Evolutionary conservation across 2,329 filamentous ascomycete genomes (phyloP).

Genomic region (Mollisiaceae sp.): DNA sequence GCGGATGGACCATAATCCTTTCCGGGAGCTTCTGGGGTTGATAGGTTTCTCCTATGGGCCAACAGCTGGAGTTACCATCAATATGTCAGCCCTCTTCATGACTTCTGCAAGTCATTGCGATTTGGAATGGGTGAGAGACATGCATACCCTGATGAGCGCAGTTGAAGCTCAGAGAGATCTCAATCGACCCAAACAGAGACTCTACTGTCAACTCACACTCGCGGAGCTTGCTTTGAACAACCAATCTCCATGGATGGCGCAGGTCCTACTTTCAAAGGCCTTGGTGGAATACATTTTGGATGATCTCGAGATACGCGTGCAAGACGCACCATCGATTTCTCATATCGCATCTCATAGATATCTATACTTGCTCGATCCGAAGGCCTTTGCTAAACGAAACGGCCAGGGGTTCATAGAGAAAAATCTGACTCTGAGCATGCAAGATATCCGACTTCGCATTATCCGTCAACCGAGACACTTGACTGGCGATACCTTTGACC

Average conservation of each 20-base stretch:
- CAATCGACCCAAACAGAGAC: neutral
- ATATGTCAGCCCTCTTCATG: neutral
- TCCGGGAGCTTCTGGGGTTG: neutral
- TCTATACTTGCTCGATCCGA: neutral
- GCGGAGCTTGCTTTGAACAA: neutral
- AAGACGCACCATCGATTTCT: neutral
- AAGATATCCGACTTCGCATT: neutral
- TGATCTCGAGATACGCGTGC: neutral
- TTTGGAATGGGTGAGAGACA: neutral
- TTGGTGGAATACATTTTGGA: neutral
- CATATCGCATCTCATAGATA: neutral
- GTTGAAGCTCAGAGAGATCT: neutral
- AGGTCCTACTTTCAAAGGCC: neutral
- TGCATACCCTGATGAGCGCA: neutral
- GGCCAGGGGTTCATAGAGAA: neutral
- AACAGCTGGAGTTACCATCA: neutral
- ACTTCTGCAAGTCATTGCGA: neutral
- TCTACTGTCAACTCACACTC: neutral
- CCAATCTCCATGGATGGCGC: neutral
- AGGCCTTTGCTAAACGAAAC: neutral
- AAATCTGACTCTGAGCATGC: neutral
- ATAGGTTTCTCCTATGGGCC: neutral
- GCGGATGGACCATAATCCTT: neutral
- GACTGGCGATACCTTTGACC: neutral
- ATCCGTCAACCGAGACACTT: neutral